Evolutionary conservation across 495 filamentous ascomycete genomes (phyloP).

Genomic region (Neurospora sp.): DNA sequence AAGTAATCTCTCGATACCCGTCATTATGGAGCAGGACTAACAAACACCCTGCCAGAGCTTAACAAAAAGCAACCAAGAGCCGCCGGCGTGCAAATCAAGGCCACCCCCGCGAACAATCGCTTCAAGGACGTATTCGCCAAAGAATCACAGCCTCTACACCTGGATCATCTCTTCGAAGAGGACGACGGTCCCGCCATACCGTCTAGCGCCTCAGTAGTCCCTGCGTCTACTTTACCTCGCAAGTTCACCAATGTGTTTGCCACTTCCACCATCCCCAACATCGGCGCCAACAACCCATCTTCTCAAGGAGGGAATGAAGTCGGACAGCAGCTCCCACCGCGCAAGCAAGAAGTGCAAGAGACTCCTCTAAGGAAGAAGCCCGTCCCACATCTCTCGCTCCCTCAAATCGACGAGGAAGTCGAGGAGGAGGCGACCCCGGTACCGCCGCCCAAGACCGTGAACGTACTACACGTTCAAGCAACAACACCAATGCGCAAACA

Average conservation of each 20-base stretch:
- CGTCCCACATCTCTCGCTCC: background rate
- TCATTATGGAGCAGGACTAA: slow-evolving; percentile 14
- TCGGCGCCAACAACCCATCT: background rate
- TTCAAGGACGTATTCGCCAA: slow-evolving; percentile 34
- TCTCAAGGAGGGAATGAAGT: background rate
- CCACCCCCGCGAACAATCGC: slow-evolving; percentile 58
- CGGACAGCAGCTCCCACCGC: background rate
- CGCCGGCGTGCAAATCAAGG: slow-evolving; percentile 61
- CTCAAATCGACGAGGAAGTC: background rate
- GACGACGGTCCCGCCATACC: slow-evolving; percentile 11
- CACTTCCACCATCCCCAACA: background rate
- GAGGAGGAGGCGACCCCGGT: background rate
- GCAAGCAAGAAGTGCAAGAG: background rate
- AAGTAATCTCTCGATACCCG: slow-evolving; percentile 4
- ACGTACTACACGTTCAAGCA: background rate
- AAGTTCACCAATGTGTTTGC: slow-evolving; percentile 20
- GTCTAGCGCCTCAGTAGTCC: slow-evolving; percentile 21
- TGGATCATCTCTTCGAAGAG: slow-evolving; percentile 5
- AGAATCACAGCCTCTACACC: slow-evolving; percentile 5
- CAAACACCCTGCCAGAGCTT: slow-evolving; percentile 36
- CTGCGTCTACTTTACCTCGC: slow-evolving; percentile 28
- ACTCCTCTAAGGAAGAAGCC: background rate
- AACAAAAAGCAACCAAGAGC: slow-evolving; percentile 53
- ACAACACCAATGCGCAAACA: background rate
- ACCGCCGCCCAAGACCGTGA: background rate